phyloP scores from a whole-genome alignment of 345 rosid genomes.

The Trapa incisa region DNA sequence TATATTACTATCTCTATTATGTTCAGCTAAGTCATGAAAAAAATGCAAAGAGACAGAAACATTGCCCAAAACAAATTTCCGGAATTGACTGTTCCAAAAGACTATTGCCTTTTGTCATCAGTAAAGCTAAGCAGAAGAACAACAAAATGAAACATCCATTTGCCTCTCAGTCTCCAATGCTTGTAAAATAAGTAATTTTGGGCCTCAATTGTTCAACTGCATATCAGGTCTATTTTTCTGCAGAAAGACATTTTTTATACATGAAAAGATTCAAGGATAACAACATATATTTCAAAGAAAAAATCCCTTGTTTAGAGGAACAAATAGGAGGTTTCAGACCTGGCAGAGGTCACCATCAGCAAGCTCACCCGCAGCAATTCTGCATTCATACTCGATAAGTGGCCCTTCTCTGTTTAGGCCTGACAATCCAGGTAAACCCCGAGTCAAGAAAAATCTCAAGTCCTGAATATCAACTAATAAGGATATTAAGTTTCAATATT shows the following conservation, averaged over 20 bases:
- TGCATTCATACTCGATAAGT: constrained; percentile 70
- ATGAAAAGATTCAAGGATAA: background rate
- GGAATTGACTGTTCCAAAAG: background rate
- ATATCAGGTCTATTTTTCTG: background rate
- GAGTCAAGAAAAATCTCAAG: background rate
- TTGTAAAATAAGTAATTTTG: background rate
- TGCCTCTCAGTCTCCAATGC: background rate
- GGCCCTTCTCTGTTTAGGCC: constrained; percentile 62
- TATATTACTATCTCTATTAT: background rate
- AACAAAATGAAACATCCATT: background rate
- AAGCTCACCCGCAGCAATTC: constrained; percentile 71
- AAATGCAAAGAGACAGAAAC: background rate
- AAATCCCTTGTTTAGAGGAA: background rate
- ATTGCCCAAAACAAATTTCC: background rate
- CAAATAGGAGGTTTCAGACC: constrained; percentile 23
- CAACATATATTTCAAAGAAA: background rate
- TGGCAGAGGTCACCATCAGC: constrained; percentile 80
- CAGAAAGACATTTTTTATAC: background rate
- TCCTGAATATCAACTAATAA: background rate
- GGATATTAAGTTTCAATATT: background rate
- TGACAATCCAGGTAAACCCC: constrained; percentile 13
- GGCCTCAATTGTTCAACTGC: background rate
- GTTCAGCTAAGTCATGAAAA: background rate
- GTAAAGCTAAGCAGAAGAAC: background rate
- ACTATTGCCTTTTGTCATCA: background rate